Conservation (phyloP, 306 rosid genomes). For the Malus sieversii region DNA sequence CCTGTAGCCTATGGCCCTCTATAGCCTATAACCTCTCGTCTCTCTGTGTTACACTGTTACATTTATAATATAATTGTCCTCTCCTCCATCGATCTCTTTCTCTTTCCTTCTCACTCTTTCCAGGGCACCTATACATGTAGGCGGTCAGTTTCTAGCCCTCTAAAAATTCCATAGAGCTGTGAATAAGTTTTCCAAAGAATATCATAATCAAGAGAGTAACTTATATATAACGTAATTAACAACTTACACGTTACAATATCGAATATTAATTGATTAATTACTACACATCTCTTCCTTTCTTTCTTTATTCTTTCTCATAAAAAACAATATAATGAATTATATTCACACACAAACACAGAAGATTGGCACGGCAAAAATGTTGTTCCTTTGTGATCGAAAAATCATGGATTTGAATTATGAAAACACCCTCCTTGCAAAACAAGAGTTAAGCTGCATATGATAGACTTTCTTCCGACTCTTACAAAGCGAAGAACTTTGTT, state of each 20-base stretch:
- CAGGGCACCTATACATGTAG: slow-evolving; percentile 1
- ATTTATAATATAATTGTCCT: slow-evolving; percentile 24
- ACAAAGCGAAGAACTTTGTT: no score
- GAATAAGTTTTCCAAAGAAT: neutral
- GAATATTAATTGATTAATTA: no score
- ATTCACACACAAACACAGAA: neutral
- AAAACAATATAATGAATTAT: no score
- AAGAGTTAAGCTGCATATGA: no score
- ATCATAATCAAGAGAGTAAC: neutral
- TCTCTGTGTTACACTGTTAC: neutral
- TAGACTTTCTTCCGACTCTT: no score
- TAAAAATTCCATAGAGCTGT: neutral
- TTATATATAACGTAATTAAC: no score
- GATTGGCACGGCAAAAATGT: no score
- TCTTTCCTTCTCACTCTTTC: neutral
- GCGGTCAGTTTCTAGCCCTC: neutral
- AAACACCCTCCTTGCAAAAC: no score
- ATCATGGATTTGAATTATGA: fast-evolving
- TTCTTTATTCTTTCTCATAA: no score
- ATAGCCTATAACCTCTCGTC: neutral
- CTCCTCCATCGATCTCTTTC: neutral
- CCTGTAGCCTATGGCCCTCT: neutral
- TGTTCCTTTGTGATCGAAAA: no score
- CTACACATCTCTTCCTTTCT: no score
- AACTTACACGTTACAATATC: no score